A percentile compares a stretch with the other conserved stretches of the same genome.
These are phyloP conservation scores for Pseudomonodictys pantanalensis DNA, from an alignment of 495 filamentous ascomycete species.

Conservation along the genomic window DNA sequence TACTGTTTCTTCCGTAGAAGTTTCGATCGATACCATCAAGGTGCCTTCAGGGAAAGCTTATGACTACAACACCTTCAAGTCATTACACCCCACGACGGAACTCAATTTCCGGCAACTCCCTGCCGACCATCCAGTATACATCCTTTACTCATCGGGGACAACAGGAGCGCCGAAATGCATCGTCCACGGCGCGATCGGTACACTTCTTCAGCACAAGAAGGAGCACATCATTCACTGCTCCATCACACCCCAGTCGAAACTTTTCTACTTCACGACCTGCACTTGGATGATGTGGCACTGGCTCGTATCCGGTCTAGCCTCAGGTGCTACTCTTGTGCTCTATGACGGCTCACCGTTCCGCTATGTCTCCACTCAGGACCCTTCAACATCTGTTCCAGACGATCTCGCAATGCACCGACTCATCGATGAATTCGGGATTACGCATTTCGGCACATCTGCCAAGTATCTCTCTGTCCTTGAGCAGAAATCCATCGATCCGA, in stretches of 20 bases:
- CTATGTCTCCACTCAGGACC: conserved; percentile 31
- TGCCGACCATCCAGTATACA: conserved; percentile 83
- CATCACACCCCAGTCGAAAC: conserved; percentile 60
- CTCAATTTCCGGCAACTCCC: conserved; percentile 68
- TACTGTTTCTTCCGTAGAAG: conserved; percentile 51
- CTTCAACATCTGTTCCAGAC: conserved; percentile 45
- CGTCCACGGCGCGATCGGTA: conserved; percentile 82
- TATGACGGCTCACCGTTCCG: conserved; percentile 87
- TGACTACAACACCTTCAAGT: conserved; percentile 50
- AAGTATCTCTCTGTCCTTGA: conserved; percentile 92
- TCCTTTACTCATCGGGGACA: conserved; percentile 83
- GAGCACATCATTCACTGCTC: conserved; percentile 83
- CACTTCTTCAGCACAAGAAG: conserved; percentile 90
- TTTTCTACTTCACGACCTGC: conserved; percentile 85
- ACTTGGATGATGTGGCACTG: conserved; percentile 99
- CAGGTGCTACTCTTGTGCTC: conserved; percentile 74
- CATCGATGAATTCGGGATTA: conserved; percentile 69
- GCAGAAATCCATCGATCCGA: conserved; percentile 68
- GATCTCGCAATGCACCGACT: conserved; percentile 68
- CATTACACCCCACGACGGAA: conserved; percentile 30
- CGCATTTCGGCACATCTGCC: conserved; percentile 88
- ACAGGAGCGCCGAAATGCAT: conserved; percentile 92
- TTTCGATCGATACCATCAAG: conserved; percentile 51
- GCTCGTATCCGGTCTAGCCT: conserved; percentile 78
- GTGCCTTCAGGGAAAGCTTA: conserved; percentile 49